Conservation (phyloP, 164 flowering plant genomes). For the Vitis rupestris region DNA sequence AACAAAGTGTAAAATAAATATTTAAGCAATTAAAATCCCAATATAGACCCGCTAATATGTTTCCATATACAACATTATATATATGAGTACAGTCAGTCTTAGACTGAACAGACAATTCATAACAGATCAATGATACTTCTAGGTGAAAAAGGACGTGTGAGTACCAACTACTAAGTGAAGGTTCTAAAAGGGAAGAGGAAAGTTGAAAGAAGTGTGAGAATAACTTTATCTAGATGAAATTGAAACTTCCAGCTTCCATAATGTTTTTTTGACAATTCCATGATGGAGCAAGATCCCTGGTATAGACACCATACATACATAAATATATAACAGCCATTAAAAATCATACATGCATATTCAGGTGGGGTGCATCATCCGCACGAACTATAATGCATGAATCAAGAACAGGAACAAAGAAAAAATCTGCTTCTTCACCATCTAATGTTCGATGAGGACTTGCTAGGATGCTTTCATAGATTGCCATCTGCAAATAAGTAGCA, state of each 20-base stretch:
- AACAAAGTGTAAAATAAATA: neutral
- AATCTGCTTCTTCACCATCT: constrained; percentile 96
- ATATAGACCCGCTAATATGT: neutral
- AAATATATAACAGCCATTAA: constrained; percentile 1
- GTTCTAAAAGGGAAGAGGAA: too few relatives aligned
- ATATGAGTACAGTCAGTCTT: too few relatives aligned
- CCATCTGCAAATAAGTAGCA: constrained; percentile 55
- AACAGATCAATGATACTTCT: too few relatives aligned
- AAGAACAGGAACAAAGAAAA: constrained; percentile 93
- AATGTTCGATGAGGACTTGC: constrained; percentile 82
- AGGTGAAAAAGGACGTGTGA: too few relatives aligned
- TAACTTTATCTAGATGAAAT: too few relatives aligned
- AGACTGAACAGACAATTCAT: too few relatives aligned
- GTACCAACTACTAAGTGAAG: too few relatives aligned
- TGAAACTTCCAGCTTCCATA: too few relatives aligned
- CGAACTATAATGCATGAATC: constrained; percentile 94
- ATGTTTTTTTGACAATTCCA: too few relatives aligned
- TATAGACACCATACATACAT: neutral
- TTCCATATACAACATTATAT: neutral
- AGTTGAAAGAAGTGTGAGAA: too few relatives aligned
- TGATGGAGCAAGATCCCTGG: neutral
- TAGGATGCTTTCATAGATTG: constrained; percentile 81
- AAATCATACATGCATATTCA: constrained; percentile 64
- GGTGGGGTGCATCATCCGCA: constrained; percentile 95
- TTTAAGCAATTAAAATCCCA: neutral